Base-by-base conservation (phyloP, 768 basidiomycete species). In the Suillus brevipes region DNA sequence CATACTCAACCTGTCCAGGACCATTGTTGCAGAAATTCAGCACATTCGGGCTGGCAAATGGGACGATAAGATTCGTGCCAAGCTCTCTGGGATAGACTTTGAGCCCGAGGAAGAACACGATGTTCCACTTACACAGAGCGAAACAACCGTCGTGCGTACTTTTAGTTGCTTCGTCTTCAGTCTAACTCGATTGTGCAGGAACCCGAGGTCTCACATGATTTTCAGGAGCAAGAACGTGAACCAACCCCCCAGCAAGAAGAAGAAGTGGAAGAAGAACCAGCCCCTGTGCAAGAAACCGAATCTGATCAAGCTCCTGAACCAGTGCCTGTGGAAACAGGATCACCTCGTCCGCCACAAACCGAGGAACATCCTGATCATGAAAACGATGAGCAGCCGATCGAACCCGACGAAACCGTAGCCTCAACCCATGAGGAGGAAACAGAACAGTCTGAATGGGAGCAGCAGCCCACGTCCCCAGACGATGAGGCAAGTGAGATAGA, bases 1-100 rank as follows among this genome's bases (percentile, higher is more conserved):
- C 53, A 40, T 57, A 20, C n/a, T 34, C 13, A 31, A 12, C 13
- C 23, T 45, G 28, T 34, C 8, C 65, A 94, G 93, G 75, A 77
- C 76, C 40, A 80, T 95, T 16, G 81, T 88, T 23, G 77, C 83
- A 4, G 94, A 96, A 76, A 92, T 95, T 53, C 86, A 91, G 59
- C 86, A 87, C 2, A 90, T 95, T 66, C 87, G 88, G 34, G 78
- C 83, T 14, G 92, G 92, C 1, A 75, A 77, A 61, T 87, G 87
- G 85, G 89, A 91, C 69, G 79, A 81, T 58, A 78, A 77, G 68
- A 84, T 89, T 20, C 76, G 70, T 65, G 71, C 72, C 64, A 69
- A 80, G 67, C 72, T 79, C 71, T 71, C 40, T 37, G 58, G 42
- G 28, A 36, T 53, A 18, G 66, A 63, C 60, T 63, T 38, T 53